Conservation (phyloP, 78 protist species). For the Cyanophora paradoxa region DNA sequence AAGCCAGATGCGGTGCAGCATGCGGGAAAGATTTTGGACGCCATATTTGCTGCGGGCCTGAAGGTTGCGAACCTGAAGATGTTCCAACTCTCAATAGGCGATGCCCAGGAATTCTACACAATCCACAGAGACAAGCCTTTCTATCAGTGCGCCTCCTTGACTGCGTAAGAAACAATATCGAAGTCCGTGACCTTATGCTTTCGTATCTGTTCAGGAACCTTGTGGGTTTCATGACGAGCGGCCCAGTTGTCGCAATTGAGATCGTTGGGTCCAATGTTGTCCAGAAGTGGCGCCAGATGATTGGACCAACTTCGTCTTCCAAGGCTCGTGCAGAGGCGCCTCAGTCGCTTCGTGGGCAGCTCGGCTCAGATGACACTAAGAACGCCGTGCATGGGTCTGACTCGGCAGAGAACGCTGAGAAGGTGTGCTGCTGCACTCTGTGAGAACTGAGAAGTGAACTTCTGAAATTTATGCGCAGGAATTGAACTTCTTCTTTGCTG, state of each 20-base stretch:
- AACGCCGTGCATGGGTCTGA: conserved; percentile 5
- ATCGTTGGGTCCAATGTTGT: background rate
- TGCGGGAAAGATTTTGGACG: conserved; percentile 1
- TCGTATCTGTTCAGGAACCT: too few relatives aligned
- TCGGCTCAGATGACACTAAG: background rate
- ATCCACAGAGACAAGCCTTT: background rate
- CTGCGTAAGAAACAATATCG: too few relatives aligned
- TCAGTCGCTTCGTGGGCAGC: background rate
- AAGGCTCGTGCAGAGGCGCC: background rate
- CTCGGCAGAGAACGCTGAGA: background rate
- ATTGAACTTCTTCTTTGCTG: background rate
- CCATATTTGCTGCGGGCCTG: background rate
- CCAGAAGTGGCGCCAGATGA: background rate
- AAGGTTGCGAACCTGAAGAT: background rate
- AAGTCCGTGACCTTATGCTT: too few relatives aligned
- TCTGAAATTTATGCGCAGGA: too few relatives aligned
- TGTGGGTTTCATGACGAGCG: background rate
- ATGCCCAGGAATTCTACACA: background rate
- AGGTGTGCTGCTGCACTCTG: background rate
- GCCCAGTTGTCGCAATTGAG: conserved; percentile 1
- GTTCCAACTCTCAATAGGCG: background rate
- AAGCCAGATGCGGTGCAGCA: background rate
- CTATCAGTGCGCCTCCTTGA: too few relatives aligned
- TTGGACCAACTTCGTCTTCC: conserved; percentile 10
- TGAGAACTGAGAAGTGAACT: too few relatives aligned